Evolutionary conservation across 108 stramenopile species (phyloP).

Genomic region (Bacterosira constricta): DNA sequence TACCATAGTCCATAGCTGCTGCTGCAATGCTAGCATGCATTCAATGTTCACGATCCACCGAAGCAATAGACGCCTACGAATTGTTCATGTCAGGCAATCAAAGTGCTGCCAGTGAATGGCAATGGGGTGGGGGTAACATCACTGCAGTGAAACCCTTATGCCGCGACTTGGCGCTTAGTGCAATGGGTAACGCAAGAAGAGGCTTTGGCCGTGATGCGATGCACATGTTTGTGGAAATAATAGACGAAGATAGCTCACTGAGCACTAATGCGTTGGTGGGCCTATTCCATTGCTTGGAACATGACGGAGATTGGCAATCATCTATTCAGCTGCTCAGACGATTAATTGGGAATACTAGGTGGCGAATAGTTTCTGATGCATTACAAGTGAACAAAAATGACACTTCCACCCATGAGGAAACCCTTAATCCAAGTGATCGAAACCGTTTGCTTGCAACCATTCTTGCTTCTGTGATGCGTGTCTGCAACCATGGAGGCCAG

Average conservation of each 20-base stretch:
- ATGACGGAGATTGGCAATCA: conserved; percentile 63
- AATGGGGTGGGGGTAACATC: conserved; percentile 77
- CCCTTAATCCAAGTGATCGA: conserved; percentile 6
- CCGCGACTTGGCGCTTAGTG: conserved; percentile 70
- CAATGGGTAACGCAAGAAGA: conserved; percentile 42
- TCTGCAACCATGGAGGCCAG: conserved; percentile 62
- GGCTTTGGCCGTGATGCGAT: conserved; percentile 45
- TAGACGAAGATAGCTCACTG: conserved; percentile 56
- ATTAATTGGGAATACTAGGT: conserved; percentile 27
- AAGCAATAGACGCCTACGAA: conserved; percentile 55
- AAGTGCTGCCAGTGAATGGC: conserved; percentile 50
- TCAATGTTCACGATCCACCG: conserved; percentile 42
- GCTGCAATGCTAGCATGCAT: conserved; percentile 74
- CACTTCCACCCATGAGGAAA: neutral
- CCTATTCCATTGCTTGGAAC: conserved; percentile 62
- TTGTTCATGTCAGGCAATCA: conserved; percentile 38
- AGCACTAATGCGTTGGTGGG: conserved; percentile 64
- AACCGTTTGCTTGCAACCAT: conserved; percentile 18
- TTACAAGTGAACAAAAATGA: conserved; percentile 2
- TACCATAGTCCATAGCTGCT: conserved; percentile 49
- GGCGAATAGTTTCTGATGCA: conserved; percentile 29
- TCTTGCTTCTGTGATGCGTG: conserved; percentile 48
- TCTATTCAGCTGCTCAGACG: conserved; percentile 48
- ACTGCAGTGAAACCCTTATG: conserved; percentile 56
- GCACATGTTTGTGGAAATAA: conserved; percentile 48